These are phyloP conservation scores for Hypericum perforatum DNA, from an alignment of 345 rosid species.

Conservation along the genomic window DNA sequence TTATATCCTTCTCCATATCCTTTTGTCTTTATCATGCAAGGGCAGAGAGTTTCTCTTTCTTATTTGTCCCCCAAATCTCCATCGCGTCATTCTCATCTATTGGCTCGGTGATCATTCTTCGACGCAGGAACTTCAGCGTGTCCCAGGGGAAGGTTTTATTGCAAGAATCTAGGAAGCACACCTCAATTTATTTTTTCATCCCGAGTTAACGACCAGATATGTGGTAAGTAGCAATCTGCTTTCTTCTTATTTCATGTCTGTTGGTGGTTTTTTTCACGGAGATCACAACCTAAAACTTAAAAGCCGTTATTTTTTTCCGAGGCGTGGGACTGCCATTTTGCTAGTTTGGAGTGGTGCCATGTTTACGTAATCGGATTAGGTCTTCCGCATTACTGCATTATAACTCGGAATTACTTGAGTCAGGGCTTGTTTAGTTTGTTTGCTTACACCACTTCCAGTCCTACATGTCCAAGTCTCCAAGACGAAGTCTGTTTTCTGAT, in stretches of 20 bases:
- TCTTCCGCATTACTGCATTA: too few relatives aligned
- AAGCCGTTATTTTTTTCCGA: not conserved
- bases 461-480: not conserved
- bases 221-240: conserved; percentile 31
- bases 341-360: too few relatives aligned
- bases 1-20: too few relatives aligned
- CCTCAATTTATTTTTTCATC: conserved; percentile 49
- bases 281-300: not conserved
- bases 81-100: conserved; percentile 4
- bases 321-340: not conserved
- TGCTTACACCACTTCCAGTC: too few relatives aligned
- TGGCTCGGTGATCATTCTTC: conserved; percentile 9
- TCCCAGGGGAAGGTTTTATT: conserved; percentile 53
- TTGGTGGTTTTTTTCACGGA: not conserved
- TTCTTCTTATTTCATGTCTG: not conserved
- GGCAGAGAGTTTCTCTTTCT: too few relatives aligned
- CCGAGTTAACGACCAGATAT: conserved; percentile 44
- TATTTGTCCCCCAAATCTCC: not conserved
- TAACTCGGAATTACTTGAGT: too few relatives aligned
- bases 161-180: conserved; percentile 49
- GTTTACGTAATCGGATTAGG: too few relatives aligned
- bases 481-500: not conserved
- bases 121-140: conserved; percentile 73
- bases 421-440: too few relatives aligned
- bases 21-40: too few relatives aligned